Evolutionary conservation across 78 protist genomes (phyloP).

Genomic region (Capsaspora owczarzaki): DNA sequence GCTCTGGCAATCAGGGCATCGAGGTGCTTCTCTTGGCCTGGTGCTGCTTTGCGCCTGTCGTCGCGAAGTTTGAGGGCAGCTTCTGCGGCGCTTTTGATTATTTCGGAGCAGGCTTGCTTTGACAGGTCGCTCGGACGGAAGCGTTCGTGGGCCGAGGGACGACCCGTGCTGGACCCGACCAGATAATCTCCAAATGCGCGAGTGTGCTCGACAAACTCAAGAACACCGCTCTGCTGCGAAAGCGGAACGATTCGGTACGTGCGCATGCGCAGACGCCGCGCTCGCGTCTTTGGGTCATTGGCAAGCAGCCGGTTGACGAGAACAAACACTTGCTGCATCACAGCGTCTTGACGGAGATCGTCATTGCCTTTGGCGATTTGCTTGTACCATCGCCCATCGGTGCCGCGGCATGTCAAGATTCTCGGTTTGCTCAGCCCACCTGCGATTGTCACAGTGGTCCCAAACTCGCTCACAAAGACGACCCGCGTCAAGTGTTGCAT

Average conservation of each 20-base stretch:
- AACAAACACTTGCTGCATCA: conserved; percentile 76
- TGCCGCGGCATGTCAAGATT: conserved; percentile 27
- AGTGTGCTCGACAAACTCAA: conserved; percentile 66
- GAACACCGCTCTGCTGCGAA: conserved; percentile 54
- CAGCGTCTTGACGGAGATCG: conserved; percentile 82
- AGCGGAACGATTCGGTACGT: conserved; percentile 54
- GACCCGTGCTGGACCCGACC: background rate
- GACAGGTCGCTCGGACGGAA: conserved; percentile 8
- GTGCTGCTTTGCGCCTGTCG: too few species aligned
- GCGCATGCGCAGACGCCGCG: conserved; percentile 19
- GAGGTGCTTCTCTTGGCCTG: too few species aligned
- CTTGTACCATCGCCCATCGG: conserved; percentile 29
- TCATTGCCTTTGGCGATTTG: conserved; percentile 52
- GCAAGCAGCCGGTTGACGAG: conserved; percentile 49
- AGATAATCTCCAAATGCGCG: conserved; percentile 40
- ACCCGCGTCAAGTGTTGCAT: background rate
- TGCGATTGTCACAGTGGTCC: background rate
- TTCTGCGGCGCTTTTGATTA: too few species aligned
- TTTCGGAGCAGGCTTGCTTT: background rate
- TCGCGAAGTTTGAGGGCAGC: too few species aligned
- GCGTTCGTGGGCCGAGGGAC: conserved; percentile 21
- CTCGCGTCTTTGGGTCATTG: background rate
- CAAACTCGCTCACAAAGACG: background rate
- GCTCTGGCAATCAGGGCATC: background rate
- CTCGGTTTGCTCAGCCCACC: conserved; percentile 75